These are phyloP conservation scores for Chamaenerion angustifolium DNA, from an alignment of 345 rosid species.

Conservation along the genomic window DNA sequence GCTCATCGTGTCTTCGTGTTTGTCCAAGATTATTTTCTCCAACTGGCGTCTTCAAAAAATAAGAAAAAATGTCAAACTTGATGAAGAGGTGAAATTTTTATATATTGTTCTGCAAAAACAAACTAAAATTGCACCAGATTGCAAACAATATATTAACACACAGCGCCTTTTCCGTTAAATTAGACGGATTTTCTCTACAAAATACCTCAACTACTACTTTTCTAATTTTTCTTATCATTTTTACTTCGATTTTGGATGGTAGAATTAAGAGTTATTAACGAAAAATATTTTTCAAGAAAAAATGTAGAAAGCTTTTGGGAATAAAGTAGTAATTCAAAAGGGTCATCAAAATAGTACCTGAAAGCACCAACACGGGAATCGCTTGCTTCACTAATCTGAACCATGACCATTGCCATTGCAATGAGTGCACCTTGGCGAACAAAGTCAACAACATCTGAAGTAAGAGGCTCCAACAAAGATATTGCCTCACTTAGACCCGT, in stretches of 20 bases:
- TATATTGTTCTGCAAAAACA: no score
- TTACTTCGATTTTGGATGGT: no score
- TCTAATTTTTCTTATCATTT: no score
- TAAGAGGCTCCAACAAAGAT: constrained; percentile 92
- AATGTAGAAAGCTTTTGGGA: no score
- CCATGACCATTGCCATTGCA: constrained; percentile 99
- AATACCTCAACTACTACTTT: no score
- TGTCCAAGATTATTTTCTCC: constrained; percentile 88
- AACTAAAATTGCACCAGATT: no score
- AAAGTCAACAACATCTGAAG: constrained; percentile 95
- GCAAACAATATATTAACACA: no score
- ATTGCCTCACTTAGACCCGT: constrained; percentile 99
- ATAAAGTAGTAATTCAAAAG: no score
- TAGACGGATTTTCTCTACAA: no score
- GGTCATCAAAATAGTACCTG: constrained; percentile 31
- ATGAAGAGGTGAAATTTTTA: not conserved
- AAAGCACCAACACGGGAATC: constrained; percentile 97
- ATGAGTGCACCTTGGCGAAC: constrained; percentile 99
- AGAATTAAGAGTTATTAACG: no score
- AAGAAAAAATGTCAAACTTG: not conserved
- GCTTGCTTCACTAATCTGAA: constrained; percentile 87
- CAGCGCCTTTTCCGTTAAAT: no score
- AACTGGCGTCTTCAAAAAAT: constrained; percentile 53
- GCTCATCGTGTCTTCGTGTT: constrained; percentile 99
- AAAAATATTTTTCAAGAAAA: no score